Conservation (phyloP, 163 green algal genomes). For the Trebouxia gelatinosa region DNA sequence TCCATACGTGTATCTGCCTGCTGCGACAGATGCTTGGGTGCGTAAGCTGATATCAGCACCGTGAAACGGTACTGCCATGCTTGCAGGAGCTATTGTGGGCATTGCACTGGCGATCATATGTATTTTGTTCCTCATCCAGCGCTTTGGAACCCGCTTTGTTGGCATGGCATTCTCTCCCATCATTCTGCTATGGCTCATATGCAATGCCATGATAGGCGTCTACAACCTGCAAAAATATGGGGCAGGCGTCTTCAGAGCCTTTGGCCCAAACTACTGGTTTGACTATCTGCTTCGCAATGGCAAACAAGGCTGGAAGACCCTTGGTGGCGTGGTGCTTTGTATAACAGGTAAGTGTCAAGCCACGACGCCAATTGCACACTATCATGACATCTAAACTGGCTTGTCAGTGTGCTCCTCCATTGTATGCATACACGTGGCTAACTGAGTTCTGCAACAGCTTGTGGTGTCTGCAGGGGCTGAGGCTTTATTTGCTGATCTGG, state of each 20-base stretch:
- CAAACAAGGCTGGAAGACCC: slow-evolving; percentile 45
- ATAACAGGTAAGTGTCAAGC: slow-evolving; percentile 53
- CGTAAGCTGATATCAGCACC: no score
- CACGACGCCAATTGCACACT: not conserved
- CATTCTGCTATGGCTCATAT: slow-evolving; percentile 44
- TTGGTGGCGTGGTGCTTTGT: slow-evolving; percentile 65
- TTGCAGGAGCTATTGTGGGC: slow-evolving; percentile 51
- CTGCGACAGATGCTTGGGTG: no score
- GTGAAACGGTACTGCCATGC: no score
- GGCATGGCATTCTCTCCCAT: slow-evolving; percentile 47
- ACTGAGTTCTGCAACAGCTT: not conserved
- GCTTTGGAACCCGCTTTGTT: slow-evolving; percentile 54
- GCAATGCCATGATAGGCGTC: slow-evolving; percentile 45
- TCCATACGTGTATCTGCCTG: no score
- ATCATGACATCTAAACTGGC: not conserved
- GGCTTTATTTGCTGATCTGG: slow-evolving; percentile 76
- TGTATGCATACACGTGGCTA: no score
- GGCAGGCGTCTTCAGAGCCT: slow-evolving; percentile 36
- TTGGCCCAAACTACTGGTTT: slow-evolving; percentile 36
- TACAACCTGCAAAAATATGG: slow-evolving; percentile 60
- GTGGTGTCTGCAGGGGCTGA: slow-evolving; percentile 55
- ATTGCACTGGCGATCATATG: slow-evolving; percentile 59
- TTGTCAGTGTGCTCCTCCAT: not conserved
- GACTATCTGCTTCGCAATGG: slow-evolving; percentile 47
- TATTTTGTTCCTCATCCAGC: slow-evolving; percentile 65